Evolutionary conservation across 2,329 filamentous ascomycete species (phyloP).

Genomic region (Nemania sp.): DNA sequence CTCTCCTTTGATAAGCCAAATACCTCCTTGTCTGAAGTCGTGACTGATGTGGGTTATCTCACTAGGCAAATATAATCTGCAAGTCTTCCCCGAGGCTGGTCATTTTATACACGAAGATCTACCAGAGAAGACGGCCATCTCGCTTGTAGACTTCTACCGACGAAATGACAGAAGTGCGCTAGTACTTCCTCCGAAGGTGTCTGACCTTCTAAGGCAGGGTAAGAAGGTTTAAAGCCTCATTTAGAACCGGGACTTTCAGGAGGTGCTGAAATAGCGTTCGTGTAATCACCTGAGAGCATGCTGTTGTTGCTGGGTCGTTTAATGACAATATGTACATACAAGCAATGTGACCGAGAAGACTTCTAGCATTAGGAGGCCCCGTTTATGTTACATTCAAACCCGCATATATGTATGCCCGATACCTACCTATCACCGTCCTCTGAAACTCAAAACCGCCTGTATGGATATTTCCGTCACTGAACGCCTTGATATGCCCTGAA

Average conservation of each 20-base stretch:
- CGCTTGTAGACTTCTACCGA: conserved; percentile 87
- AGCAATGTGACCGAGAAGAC: not conserved
- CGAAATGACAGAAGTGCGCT: conserved; percentile 85
- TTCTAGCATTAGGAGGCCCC: not conserved
- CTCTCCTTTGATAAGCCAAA: conserved; percentile 11
- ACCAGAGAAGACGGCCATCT: conserved; percentile 83
- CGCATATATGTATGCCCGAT: conserved; percentile 10
- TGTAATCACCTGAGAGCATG: not conserved
- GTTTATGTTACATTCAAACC: conserved; percentile 1
- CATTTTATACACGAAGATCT: conserved; percentile 97
- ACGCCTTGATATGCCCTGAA: conserved; percentile 36
- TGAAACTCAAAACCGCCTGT: conserved; percentile 5
- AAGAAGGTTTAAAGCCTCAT: conserved; percentile 54
- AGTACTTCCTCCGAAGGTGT: conserved; percentile 90
- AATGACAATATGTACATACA: conserved; percentile 15
- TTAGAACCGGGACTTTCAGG: not conserved
- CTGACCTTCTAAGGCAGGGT: conserved; percentile 68
- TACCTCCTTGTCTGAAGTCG: not conserved
- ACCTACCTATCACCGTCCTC: not conserved
- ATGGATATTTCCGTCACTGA: conserved; percentile 20
- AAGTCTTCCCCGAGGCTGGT: conserved; percentile 92
- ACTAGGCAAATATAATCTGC: conserved; percentile 86
- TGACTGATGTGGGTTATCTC: not conserved
- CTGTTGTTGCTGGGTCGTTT: not conserved
- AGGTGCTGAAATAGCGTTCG: not conserved